Percentiles rank a stretch among this genome's conserved stretches.
These are phyloP conservation scores for Cronartium ribicola DNA, from an alignment of 1,284 basidiomycete genomes.

Conservation along the genomic window DNA sequence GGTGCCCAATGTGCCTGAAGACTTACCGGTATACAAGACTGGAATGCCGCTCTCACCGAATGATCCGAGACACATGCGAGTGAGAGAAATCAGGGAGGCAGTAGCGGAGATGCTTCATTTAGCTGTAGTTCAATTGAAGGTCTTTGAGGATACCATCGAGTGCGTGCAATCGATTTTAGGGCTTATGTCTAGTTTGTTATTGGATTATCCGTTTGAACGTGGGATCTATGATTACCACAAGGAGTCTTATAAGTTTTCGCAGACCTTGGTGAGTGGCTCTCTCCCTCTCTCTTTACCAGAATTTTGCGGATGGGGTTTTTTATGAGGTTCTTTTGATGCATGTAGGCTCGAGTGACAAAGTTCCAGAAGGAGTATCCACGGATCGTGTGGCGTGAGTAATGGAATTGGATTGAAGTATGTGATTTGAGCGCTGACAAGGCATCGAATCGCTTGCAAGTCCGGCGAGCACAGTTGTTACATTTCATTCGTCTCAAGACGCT, in stretches of 20 bases:
- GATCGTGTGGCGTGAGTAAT: conserved; percentile 58
- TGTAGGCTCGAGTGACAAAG: conserved; percentile 48
- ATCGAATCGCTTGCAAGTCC: conserved; percentile 16
- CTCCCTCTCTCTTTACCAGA: conserved; percentile 22
- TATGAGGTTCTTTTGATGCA: conserved; percentile 48
- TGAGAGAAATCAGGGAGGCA: conserved; percentile 61
- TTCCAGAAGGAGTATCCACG: conserved; percentile 69
- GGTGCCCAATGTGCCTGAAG: conserved; percentile 50
- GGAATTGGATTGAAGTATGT: not conserved
- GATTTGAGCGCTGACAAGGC: not conserved
- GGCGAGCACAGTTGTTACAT: conserved; percentile 33
- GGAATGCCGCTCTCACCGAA: conserved; percentile 68
- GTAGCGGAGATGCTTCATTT: conserved; percentile 68
- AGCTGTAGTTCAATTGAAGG: conserved; percentile 65
- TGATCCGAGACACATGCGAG: conserved; percentile 71
- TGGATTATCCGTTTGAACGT: conserved; percentile 67
- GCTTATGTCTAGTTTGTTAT: conserved; percentile 68
- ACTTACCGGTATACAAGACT: conserved; percentile 54
- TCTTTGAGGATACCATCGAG: conserved; percentile 88
- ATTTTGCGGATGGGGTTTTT: conserved; percentile 50
- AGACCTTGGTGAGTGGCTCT: conserved; percentile 18
- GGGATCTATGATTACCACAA: conserved; percentile 51
- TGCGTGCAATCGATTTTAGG: conserved; percentile 62
- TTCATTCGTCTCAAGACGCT: conserved; percentile 23
- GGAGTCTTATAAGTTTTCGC: conserved; percentile 35